phyloP scores from a whole-genome alignment of 345 rosid genomes.

The Arabis hirsuta region DNA sequence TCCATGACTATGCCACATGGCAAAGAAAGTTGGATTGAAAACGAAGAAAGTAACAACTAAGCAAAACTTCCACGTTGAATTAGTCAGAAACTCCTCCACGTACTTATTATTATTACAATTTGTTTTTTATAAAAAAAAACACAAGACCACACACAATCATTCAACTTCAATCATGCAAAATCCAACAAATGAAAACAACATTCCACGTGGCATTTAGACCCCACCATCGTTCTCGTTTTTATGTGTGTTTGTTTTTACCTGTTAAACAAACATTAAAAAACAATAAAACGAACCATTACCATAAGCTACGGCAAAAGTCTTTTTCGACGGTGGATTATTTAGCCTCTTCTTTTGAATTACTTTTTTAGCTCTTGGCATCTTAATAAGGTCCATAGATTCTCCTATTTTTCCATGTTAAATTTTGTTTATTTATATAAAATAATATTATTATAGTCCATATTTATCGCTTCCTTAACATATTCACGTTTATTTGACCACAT shows the following conservation, averaged over 20 bases:
- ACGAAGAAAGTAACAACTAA: slow-evolving; percentile 39
- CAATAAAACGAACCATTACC: not conserved
- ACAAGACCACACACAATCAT: slow-evolving; percentile 33
- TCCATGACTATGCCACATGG: slow-evolving; percentile 40
- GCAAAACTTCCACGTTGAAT: slow-evolving; percentile 35
- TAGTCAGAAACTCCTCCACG: slow-evolving; percentile 27
- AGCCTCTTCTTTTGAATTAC: slow-evolving; percentile 29
- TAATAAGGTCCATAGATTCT: slow-evolving; percentile 25
- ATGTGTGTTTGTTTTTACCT: not conserved
- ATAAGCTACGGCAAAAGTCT: slow-evolving; percentile 14
- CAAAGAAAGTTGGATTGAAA: slow-evolving; percentile 34
- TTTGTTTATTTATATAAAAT: too few relatives aligned
- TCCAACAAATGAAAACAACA: slow-evolving; percentile 15
- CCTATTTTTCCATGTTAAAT: not conserved
- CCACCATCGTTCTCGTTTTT: slow-evolving; percentile 28
- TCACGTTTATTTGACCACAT: not conserved
- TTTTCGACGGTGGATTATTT: slow-evolving; percentile 35
- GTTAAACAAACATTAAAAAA: not conserved
- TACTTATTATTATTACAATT: not conserved
- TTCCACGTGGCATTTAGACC: slow-evolving; percentile 31
- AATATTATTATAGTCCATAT: too few relatives aligned
- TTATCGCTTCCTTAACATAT: not conserved
- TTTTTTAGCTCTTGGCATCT: slow-evolving; percentile 26
- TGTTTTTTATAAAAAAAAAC: not conserved
- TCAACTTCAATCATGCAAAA: slow-evolving; percentile 33